Evolutionary conservation across 2,329 filamentous ascomycete species (phyloP).

Genomic region (Fusarium musae): DNA sequence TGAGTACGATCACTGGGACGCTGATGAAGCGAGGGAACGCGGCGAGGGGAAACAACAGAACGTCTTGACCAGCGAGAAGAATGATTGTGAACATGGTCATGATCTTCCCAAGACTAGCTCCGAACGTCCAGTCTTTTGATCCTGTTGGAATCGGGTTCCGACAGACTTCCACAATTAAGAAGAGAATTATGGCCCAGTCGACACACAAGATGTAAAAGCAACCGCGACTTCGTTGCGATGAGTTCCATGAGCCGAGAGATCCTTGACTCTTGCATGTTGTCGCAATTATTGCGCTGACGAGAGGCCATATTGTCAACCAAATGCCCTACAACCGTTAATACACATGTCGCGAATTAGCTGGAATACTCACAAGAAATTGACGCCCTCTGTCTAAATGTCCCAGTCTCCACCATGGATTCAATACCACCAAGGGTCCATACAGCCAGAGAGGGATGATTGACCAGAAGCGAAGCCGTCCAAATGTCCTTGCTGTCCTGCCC

Average conservation of each 20-base stretch:
- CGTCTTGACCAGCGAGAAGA: neutral
- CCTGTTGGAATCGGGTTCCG: slow-evolving; percentile 9
- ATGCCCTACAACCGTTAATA: neutral
- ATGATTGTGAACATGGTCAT: slow-evolving; percentile 18
- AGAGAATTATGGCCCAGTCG: neutral
- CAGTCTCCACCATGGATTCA: neutral
- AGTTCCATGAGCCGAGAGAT: neutral
- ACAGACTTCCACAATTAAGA: slow-evolving; percentile 12
- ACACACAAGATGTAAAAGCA: slow-evolving; percentile 18
- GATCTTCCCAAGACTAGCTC: slow-evolving; percentile 4
- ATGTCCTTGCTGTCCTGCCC: neutral
- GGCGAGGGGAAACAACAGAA: neutral
- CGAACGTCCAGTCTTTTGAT: neutral
- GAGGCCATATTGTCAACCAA: slow-evolving; percentile 17
- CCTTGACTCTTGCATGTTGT: neutral
- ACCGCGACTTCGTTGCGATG: neutral
- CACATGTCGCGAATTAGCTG: accelerated
- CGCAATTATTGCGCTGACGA: neutral
- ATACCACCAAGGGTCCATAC: neutral
- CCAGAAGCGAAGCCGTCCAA: slow-evolving; percentile 17
- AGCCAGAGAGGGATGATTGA: neutral
- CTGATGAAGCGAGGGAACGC: slow-evolving; percentile 1
- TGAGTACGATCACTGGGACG: neutral
- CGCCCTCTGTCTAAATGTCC: neutral
- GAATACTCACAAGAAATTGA: slow-evolving; percentile 2